Conservation (phyloP, 176 grass and related monocot species). For the Cocos nucifera region DNA sequence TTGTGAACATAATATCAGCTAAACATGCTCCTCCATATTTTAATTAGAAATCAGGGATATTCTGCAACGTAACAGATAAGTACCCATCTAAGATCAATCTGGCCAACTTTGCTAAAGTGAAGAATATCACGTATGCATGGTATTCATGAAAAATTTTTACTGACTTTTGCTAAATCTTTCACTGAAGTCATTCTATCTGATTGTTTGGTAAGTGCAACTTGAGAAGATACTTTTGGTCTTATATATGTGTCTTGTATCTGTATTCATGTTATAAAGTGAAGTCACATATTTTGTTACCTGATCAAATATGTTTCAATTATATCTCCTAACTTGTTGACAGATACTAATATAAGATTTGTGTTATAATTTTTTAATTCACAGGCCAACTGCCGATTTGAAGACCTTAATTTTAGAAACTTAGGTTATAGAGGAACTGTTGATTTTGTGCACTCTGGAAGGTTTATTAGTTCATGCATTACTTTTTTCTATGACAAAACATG, state of each 20-base stretch:
- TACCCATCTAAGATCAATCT: no score
- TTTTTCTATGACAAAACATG: constrained; percentile 23
- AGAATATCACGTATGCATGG: no score
- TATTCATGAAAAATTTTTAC: not conserved
- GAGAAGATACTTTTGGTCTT: not conserved
- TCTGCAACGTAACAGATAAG: no score
- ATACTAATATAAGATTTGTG: no score
- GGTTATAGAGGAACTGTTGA: constrained; percentile 27
- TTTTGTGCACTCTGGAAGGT: constrained; percentile 22
- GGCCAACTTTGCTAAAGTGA: no score
- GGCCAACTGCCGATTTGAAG: constrained; percentile 38
- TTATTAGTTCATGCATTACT: constrained; percentile 32
- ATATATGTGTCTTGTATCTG: not conserved
- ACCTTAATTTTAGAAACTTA: constrained; percentile 31
- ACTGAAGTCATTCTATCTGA: not conserved
- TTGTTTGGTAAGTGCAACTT: not conserved
- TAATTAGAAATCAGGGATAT: no score
- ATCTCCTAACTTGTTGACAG: no score
- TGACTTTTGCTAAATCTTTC: not conserved
- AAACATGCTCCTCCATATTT: no score
- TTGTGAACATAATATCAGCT: no score
- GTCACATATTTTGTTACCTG: no score
- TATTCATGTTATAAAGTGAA: no score
- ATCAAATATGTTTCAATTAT: no score
- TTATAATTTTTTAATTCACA: constrained; percentile 3